Conservation (phyloP, 139 green algal species). For the Chlorella sp. region DNA sequence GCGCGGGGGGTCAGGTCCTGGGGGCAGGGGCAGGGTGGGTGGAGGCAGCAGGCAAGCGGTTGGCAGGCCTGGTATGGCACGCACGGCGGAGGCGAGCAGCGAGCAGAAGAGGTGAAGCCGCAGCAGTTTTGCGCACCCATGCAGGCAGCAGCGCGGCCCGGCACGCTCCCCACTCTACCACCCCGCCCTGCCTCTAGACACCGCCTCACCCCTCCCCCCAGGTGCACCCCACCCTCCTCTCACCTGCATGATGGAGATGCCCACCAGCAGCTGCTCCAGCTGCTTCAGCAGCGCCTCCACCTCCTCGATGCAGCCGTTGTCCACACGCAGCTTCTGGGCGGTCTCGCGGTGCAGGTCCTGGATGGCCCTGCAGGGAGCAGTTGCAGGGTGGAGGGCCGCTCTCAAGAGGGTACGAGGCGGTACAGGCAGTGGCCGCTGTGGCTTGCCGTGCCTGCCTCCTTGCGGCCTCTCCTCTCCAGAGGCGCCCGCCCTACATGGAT, state of each 20-base stretch:
- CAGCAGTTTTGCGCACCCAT: neutral
- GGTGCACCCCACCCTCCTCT: neutral
- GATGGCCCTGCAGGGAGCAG: conserved; percentile 56
- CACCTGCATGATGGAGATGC: conserved; percentile 89
- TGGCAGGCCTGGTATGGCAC: neutral
- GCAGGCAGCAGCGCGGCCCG: neutral
- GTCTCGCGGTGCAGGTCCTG: conserved; percentile 76
- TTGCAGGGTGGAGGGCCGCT: too few relatives aligned
- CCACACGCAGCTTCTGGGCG: conserved; percentile 69
- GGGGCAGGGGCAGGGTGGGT: neutral
- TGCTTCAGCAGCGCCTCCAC: conserved; percentile 83
- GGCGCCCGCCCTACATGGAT: too few relatives aligned
- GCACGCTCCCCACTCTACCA: too few relatives aligned
- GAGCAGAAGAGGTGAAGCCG: neutral
- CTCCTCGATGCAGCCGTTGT: conserved; percentile 54
- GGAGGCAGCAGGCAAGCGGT: too few relatives aligned
- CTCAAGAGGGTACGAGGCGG: too few relatives aligned
- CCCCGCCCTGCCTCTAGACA: too few relatives aligned
- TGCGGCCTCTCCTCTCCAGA: too few relatives aligned
- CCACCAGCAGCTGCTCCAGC: conserved; percentile 89
- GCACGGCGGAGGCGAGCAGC: too few relatives aligned
- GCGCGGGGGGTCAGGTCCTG: conserved; percentile 92
- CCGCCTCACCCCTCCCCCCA: neutral
- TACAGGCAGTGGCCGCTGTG: too few relatives aligned
- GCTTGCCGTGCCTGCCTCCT: too few relatives aligned